Evolutionary conservation across 2,329 filamentous ascomycete genomes (phyloP).

Genomic region (Alternaria solani): DNA sequence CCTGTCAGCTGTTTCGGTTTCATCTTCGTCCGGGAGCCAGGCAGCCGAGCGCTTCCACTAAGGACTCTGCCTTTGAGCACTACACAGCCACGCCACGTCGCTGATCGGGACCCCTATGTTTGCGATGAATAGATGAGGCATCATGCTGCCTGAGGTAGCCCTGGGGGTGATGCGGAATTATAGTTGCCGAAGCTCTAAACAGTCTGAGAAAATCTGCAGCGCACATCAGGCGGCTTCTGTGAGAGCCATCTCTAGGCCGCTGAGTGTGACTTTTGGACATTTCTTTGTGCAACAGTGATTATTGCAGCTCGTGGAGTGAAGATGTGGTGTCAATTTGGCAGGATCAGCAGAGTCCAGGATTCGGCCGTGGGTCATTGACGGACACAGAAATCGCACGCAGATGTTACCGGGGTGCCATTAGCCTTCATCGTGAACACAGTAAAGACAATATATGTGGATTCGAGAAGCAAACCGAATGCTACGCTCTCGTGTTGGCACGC

Average conservation of each 20-base stretch:
- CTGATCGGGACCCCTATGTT: background rate
- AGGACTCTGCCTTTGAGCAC: background rate
- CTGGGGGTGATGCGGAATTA: background rate
- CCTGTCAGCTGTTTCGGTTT: slow-evolving; percentile 37
- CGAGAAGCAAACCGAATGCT: background rate
- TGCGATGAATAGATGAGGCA: background rate
- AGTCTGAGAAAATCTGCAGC: background rate
- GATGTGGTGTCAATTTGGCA: background rate
- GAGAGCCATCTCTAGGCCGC: background rate
- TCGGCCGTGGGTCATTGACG: background rate
- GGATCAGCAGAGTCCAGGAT: background rate
- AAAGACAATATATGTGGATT: background rate
- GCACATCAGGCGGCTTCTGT: background rate
- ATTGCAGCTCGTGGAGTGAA: background rate
- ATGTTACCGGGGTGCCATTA: background rate
- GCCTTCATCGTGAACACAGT: background rate
- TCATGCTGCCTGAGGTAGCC: background rate
- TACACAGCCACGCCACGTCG: slow-evolving; percentile 10
- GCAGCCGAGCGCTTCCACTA: slow-evolving; percentile 25
- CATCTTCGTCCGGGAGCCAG: slow-evolving; percentile 31
- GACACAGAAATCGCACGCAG: background rate
- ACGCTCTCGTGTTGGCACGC: background rate
- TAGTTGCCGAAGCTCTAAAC: background rate
- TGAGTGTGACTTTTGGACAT: background rate
- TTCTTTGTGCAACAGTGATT: background rate